Percentiles rank a stretch among this genome's conserved stretches.
These are phyloP conservation scores for Penicillium sp. DNA, from an alignment of 2,329 filamentous ascomycete species.

Conservation along the genomic window DNA sequence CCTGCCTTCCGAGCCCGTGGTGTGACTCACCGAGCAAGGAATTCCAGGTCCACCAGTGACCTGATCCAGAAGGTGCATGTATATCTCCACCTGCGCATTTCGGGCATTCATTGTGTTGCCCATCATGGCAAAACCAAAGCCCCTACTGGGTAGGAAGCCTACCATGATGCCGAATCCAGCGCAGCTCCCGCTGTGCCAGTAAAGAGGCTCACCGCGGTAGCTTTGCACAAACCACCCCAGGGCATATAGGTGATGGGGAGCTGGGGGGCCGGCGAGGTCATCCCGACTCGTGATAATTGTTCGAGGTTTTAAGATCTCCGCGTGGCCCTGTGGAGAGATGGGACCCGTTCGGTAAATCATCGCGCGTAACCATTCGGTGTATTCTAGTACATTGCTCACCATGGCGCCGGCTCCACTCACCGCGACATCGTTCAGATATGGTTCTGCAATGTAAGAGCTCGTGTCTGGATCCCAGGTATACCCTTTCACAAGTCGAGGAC, in stretches of 20 bases:
- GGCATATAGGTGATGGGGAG: constrained; percentile 20
- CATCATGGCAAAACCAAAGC: constrained; percentile 28
- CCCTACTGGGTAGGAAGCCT: constrained; percentile 23
- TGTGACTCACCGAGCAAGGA: not conserved
- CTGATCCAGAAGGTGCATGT: constrained; percentile 15
- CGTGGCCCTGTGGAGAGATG: constrained; percentile 16
- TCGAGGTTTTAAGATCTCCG: constrained; percentile 15
- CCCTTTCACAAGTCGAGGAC: constrained; percentile 15
- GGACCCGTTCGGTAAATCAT: constrained; percentile 20
- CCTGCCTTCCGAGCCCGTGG: not conserved
- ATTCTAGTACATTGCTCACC: constrained; percentile 29
- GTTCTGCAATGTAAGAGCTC: constrained; percentile 14
- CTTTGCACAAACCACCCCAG: constrained; percentile 25
- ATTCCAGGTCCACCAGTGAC: not conserved
- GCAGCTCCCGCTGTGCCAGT: constrained; percentile 26
- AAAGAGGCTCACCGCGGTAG: constrained; percentile 22
- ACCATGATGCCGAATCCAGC: constrained; percentile 23
- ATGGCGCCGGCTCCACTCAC: constrained; percentile 24
- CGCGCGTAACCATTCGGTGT: constrained; percentile 25
- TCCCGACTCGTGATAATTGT: constrained; percentile 7
- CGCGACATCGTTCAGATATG: constrained; percentile 17
- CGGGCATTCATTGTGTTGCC: constrained; percentile 17
- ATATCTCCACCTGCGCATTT: constrained; percentile 12
- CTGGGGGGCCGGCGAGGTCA: constrained; percentile 11
- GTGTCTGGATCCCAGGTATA: constrained; percentile 22